Evolutionary conservation across 352 stramenopile species (phyloP), one percentile per base, ranked within the genome.

Genomic region (Pythium monospermum): DNA sequence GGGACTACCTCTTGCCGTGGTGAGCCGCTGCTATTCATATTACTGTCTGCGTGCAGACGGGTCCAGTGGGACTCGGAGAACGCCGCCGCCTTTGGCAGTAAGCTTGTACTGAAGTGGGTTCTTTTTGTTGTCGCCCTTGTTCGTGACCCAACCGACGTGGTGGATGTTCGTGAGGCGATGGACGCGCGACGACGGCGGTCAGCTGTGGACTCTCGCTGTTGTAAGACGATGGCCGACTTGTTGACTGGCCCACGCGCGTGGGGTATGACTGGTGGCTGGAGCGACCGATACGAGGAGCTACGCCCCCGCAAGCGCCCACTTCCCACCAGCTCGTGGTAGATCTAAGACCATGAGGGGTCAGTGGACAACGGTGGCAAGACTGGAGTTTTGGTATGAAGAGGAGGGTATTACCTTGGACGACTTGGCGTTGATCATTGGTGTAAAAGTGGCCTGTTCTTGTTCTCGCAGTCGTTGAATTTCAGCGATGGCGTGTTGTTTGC

Each of bases 291-390:
- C 19, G n/a, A 22, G 10, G 18, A 51, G 19, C 23, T 37, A 4
- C 37, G 31, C 1, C 53, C 43, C 27, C 74, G 58, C 2, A 80
- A 49, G 1, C 65, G 64, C 0, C 65, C 69, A 18, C 63, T 77
- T 41, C 60, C 47, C 25, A 86, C 65, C 41, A 83, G 36, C 5
- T 64, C 64, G 7, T 68, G 61, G 27, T 77, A 85, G 16, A 85
- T 82, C 73, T 85, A 53, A 21, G 36, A 4, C 7, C 15, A 51
- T 16, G 42, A 33, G 27, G 12, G 44, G 1, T 26, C 46, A 12
- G 28, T 42, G 5, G 26, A 15, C 54, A 16, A 11, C 21, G 25
- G 8, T 18, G 1, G 19, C 6, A 49, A 4, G 38, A 41, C 3
- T 37, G 15, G 28, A 13, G 6, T 30, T 25, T 11, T 12, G 11